phyloP scores from a whole-genome alignment of 1,139 yeast genomes.

The Zygotorulaspora mrakii region DNA sequence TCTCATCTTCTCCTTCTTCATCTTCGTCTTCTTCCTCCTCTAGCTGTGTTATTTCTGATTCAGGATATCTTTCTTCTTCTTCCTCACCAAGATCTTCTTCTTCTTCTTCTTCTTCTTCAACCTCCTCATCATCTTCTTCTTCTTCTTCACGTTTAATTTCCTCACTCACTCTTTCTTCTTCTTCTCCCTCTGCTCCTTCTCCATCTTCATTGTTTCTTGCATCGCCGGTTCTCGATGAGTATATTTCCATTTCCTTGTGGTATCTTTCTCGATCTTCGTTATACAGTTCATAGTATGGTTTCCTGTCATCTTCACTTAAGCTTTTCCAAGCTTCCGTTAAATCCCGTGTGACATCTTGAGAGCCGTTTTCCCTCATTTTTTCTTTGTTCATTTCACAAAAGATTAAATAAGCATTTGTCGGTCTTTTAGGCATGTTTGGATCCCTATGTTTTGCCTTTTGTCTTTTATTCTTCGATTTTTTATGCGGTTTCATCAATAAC shows the following conservation, averaged over 20 bases:
- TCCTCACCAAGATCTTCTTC: conserved; percentile 25
- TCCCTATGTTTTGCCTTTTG: conserved; percentile 48
- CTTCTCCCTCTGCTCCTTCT: conserved; percentile 19
- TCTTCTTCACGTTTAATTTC: conserved; percentile 26
- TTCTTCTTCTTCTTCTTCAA: conserved; percentile 18
- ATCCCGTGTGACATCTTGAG: conserved; percentile 65
- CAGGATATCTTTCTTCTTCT: conserved; percentile 26
- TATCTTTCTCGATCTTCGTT: conserved; percentile 79
- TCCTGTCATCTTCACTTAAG: conserved; percentile 63
- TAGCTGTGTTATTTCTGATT: conserved; percentile 17
- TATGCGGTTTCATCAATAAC: conserved; percentile 29
- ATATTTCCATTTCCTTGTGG: conserved; percentile 66
- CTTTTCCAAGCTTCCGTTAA: conserved; percentile 86
- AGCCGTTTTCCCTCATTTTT: conserved; percentile 55
- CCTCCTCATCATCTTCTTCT: conserved; percentile 25
- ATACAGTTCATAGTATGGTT: conserved; percentile 71
- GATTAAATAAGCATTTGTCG: conserved; percentile 82
- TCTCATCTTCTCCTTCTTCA: conserved; percentile 16
- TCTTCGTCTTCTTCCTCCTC: conserved; percentile 19
- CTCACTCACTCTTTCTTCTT: conserved; percentile 24
- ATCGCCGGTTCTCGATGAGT: conserved; percentile 38
- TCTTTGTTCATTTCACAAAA: conserved; percentile 88
- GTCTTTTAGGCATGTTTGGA: conserved; percentile 82
- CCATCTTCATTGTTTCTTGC: conserved; percentile 12
- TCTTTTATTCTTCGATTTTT: conserved; percentile 33